These are phyloP conservation scores for Rhodotorula sp. DNA, from an alignment of 1,284 basidiomycete genomes.

Conservation along the genomic window DNA sequence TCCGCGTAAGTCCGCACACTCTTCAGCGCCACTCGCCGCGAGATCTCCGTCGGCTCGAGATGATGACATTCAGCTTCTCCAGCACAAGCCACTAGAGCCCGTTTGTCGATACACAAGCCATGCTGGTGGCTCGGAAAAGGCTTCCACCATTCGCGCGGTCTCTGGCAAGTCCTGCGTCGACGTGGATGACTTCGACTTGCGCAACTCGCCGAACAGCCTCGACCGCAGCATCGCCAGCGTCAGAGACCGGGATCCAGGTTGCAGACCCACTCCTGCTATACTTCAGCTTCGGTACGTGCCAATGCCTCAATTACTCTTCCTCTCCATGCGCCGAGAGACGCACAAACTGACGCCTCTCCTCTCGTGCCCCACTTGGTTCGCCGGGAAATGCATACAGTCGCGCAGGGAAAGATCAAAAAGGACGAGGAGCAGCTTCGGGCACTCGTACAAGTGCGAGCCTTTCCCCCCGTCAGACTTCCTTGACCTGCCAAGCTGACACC, in stretches of 20 bases:
- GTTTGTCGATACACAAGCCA: too few relatives aligned
- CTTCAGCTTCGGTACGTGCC: slow-evolving; percentile 1
- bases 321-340: too few relatives aligned
- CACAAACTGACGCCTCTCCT: neutral
- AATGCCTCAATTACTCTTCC: fast-evolving
- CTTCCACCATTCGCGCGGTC: neutral
- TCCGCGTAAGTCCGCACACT: too few relatives aligned
- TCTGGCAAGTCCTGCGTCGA: neutral
- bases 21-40: too few relatives aligned
- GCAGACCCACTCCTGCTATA: slow-evolving; percentile 12
- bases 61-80: too few relatives aligned
- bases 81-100: too few relatives aligned
- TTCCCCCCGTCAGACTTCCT: neutral
- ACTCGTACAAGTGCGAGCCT: slow-evolving; percentile 58
- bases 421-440: slow-evolving; percentile 66
- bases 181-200: neutral
- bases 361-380: slow-evolving; percentile 48
- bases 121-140: neutral
- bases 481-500: neutral
- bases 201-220: neutral
- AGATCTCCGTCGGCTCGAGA: too few relatives aligned
- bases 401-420: slow-evolving; percentile 58
- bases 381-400: slow-evolving; percentile 52
- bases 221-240: slow-evolving; percentile 2
- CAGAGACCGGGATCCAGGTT: slow-evolving; percentile 1